Conservation (phyloP, 495 filamentous ascomycete genomes). For the Jackrogersella minutella region DNA sequence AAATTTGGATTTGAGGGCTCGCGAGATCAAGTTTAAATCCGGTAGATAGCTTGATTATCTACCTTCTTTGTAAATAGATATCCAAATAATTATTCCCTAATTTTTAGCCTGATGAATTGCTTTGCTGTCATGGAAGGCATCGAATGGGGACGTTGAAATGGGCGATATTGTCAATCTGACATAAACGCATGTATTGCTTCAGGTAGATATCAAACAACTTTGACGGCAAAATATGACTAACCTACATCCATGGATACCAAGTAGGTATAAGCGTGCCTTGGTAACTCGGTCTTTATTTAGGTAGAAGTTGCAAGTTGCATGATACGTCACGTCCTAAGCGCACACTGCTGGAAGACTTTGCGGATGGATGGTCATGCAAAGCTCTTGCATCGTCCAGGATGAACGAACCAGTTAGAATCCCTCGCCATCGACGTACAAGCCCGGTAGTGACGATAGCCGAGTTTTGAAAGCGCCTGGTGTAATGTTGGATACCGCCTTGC, state of each 20-base stretch:
- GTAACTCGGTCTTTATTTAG: neutral
- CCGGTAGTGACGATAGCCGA: slow-evolving; percentile 18
- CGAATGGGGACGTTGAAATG: no score
- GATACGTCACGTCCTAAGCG: slow-evolving; percentile 3
- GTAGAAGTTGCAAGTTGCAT: slow-evolving; percentile 5
- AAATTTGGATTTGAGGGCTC: neutral
- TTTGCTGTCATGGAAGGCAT: no score
- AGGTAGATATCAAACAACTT: neutral
- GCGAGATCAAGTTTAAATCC: slow-evolving; percentile 10
- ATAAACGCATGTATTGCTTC: slow-evolving; percentile 6
- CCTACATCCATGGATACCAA: no score
- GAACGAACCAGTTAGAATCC: slow-evolving; percentile 25
- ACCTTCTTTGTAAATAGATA: no score
- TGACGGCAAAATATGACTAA: slow-evolving; percentile 13
- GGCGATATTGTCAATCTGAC: neutral
- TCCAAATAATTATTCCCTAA: slow-evolving; percentile 19
- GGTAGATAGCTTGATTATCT: neutral
- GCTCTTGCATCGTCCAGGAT: slow-evolving; percentile 17
- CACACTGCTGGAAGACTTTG: slow-evolving; percentile 9
- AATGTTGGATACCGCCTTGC: neutral
- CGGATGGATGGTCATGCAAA: slow-evolving; percentile 10
- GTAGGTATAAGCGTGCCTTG: slow-evolving; percentile 3
- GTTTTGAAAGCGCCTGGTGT: slow-evolving; percentile 32
- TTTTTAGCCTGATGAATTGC: slow-evolving; percentile 20
- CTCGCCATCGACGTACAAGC: neutral